These are phyloP conservation scores for Zygosaccharomyces siamensis DNA, from an alignment of 805 yeast genomes.

Conservation along the genomic window DNA sequence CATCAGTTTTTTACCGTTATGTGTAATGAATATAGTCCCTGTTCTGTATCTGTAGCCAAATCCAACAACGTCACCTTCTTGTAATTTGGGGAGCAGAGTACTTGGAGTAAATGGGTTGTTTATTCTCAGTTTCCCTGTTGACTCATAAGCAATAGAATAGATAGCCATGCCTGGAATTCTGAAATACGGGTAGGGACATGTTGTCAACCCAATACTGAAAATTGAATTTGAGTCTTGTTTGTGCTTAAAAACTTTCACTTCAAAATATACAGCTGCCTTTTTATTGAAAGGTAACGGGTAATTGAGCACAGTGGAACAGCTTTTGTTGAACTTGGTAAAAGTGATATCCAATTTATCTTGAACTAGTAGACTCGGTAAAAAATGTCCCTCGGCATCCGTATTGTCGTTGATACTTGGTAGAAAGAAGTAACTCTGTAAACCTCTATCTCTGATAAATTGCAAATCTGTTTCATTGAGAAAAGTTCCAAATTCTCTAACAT, in stretches of 20 bases:
- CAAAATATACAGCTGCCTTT: constrained; percentile 68
- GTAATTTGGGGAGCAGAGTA: constrained; percentile 40
- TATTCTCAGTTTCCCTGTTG: constrained; percentile 64
- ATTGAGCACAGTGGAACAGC: constrained; percentile 35
- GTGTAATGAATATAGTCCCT: constrained; percentile 85
- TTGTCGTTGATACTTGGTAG: constrained; percentile 35
- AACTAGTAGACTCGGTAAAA: constrained; percentile 33
- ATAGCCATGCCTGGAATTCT: constrained; percentile 69
- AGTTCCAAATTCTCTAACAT: constrained; percentile 31
- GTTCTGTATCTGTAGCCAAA: constrained; percentile 78
- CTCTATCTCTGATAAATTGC: constrained; percentile 33
- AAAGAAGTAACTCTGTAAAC: constrained; percentile 34
- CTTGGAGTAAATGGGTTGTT: constrained; percentile 53
- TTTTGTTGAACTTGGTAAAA: constrained; percentile 30
- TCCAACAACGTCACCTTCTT: constrained; percentile 90
- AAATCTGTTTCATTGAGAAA: constrained; percentile 26
- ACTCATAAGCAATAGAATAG: constrained; percentile 68
- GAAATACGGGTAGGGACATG: constrained; percentile 72
- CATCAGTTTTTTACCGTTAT: constrained; percentile 83
- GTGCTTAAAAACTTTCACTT: constrained; percentile 47
- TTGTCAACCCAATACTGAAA: constrained; percentile 60
- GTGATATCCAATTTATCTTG: constrained; percentile 34
- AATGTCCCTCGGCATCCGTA: constrained; percentile 30
- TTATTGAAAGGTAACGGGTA: constrained; percentile 40
- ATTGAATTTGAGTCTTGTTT: constrained; percentile 39